Conservation (phyloP, 805 yeast genomes). For the Candida andamanensis region DNA sequence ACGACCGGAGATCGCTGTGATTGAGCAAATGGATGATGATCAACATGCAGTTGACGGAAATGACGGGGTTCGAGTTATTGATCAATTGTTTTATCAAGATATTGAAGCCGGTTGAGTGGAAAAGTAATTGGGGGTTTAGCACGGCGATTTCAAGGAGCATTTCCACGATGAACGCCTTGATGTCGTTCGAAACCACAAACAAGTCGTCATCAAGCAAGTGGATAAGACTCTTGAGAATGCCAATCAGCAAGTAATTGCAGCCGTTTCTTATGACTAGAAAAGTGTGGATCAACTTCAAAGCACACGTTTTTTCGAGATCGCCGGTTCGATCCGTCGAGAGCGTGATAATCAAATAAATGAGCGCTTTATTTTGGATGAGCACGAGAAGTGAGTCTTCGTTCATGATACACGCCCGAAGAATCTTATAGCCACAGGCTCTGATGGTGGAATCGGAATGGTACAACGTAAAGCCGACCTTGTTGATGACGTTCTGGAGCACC, state of each 20-base stretch:
- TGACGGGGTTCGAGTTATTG: conserved; percentile 27
- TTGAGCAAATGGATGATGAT: conserved; percentile 55
- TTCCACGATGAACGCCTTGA: conserved; percentile 36
- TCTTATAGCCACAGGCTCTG: conserved; percentile 69
- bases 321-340: conserved; percentile 55
- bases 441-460: conserved; percentile 55
- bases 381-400: conserved; percentile 50
- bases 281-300: conserved; percentile 62
- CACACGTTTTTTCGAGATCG: conserved; percentile 66
- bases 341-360: conserved; percentile 59
- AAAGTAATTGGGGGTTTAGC: conserved; percentile 37
- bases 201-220: conserved; percentile 45
- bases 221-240: conserved; percentile 63
- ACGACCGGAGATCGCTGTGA: conserved; percentile 32
- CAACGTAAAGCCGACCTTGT: conserved; percentile 56
- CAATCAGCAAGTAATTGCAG: conserved; percentile 47
- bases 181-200: conserved; percentile 7
- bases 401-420: conserved; percentile 60
- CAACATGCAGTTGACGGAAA: conserved; percentile 14
- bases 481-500: conserved; percentile 51
- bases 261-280: conserved; percentile 54
- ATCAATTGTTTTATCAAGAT: conserved; percentile 38
- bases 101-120: conserved; percentile 52
- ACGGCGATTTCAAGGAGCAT: conserved; percentile 35
- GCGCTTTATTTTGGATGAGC: conserved; percentile 52